Evolutionary conservation across 2,329 filamentous ascomycete species (phyloP), one percentile per base, ranked within the genome.

Genomic region (Dactylellina parvicollis): DNA sequence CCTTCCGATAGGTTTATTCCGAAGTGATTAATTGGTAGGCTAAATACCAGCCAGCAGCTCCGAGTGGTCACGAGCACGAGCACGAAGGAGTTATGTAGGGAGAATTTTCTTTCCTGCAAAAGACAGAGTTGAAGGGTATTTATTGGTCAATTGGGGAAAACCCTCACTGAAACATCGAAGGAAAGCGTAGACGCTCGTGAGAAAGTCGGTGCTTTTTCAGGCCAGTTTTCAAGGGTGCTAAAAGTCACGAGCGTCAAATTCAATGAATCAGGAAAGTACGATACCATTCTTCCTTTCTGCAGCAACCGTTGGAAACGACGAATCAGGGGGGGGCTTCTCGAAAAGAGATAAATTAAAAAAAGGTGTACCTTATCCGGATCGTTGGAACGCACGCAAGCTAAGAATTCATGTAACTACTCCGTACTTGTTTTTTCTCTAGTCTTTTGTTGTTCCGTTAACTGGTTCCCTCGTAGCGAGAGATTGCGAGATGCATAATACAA

Each of bases 1-100:
- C 26, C 46, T 30, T 50, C 49, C 16, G 24, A 54, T 34, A 36
- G 30, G 30, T 36, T 36, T 54, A 36, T 28, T 49, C 44, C 22
- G 22, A 49, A 38, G 5, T 38, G 12, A 38, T 26, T 26, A 14
- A 50, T 50, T 26, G 30, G 26, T 46, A 59, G 55, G 55, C 55
- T 59, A 42, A 34, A 52, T 50, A n/a, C 47, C 38, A 54, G 28
- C 40, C 42, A 20, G 22, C 26, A 49, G 32, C 28, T n/a, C 20
- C 26, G 34, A 62, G 16, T 12, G 61, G 61, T 66, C 61, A 66
- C 61, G 61, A 66, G 61, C 36, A 38, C 16, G 28, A n/a, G n/a
- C n/a, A 54, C 18, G 46, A 26, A 30, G 9, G 32, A 30, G 14
- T 54, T 28, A 7, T n/a, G 38, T 57, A 14, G 9, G 34, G 28